A percentile compares a stretch with the other conserved stretches of the same genome.
phyloP scores from a whole-genome alignment of 1,139 yeast genomes.

The Debaryomyces robertsiae region DNA sequence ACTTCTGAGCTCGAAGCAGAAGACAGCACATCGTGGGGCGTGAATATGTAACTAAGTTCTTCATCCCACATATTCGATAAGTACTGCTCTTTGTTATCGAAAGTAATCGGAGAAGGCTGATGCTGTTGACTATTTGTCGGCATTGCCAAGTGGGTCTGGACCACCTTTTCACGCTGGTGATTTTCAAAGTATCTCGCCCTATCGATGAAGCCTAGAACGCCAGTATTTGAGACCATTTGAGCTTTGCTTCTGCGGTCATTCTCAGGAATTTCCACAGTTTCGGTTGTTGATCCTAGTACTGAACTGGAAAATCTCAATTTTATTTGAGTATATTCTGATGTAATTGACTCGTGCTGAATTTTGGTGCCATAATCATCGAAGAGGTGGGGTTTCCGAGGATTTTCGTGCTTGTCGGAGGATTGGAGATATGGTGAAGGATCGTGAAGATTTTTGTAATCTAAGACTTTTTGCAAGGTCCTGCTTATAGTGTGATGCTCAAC shows the following conservation, averaged over 20 bases:
- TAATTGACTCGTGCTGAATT: slow-evolving; percentile 42
- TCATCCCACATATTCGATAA: slow-evolving; percentile 16
- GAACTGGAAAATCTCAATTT: slow-evolving; percentile 37
- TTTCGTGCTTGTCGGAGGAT: not conserved
- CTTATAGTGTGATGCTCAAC: slow-evolving; percentile 16
- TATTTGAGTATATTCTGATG: slow-evolving; percentile 42
- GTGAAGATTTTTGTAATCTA: slow-evolving; percentile 34
- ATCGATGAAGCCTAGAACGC: slow-evolving; percentile 23
- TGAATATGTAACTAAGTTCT: slow-evolving; percentile 12
- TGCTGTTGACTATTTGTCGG: too few relatives aligned
- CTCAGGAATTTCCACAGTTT: not conserved
- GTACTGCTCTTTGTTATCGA: slow-evolving; percentile 17
- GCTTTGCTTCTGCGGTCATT: slow-evolving; percentile 7
- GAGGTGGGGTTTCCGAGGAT: not conserved
- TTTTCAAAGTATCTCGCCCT: slow-evolving; percentile 11
- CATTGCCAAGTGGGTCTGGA: too few relatives aligned
- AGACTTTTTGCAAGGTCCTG: slow-evolving; percentile 39
- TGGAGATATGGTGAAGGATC: slow-evolving; percentile 9
- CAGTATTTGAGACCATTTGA: slow-evolving; percentile 16
- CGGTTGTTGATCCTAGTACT: slow-evolving; percentile 8
- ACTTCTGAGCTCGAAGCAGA: not conserved
- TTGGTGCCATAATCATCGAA: slow-evolving; percentile 25
- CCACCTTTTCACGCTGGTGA: not conserved
- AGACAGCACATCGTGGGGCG: not conserved
- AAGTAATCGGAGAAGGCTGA: slow-evolving; percentile 6